Evolutionary conservation across 352 stramenopile species (phyloP), one percentile per base, ranked within the genome.

Genomic region (Thalassiosira hispida): DNA sequence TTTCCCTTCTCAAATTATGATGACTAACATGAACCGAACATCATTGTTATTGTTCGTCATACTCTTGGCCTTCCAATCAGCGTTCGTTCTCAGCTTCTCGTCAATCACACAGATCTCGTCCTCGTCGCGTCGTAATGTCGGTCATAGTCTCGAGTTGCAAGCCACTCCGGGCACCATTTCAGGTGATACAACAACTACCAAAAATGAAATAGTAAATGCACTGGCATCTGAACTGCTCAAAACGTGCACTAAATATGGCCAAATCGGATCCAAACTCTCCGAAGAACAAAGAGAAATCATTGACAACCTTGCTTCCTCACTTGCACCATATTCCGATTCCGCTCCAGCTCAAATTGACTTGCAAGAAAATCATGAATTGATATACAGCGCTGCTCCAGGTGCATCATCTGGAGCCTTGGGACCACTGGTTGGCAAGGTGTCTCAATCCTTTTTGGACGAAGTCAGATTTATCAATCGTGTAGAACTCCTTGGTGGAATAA

Each of bases 401-500:
- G 53, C 51, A 64, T 80, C 72, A 0, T 75, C 62, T 2, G 72
- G 72, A 49, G 72, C 72, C n/a, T 44, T 80, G 12, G 72, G 72
- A 14, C 72, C 72, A 14, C 44, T 80, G 14, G 51, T 64, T 2
- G 72, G 72, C 12, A 69, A 67, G 40, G 72, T 80, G 31, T 66
- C 52, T 3, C 72, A 80, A 60, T 69, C 55, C 7, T 80, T 80
- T 46, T 9, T 80, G 0, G 52, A 80, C 23, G 72, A 74, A 29
- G 44, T 51, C 0, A 69, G 42, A 16, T 73, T 75, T 51, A 73
- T 75, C 49, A 80, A 80, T 18, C 49, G 62, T 20, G 72, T 80
- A 18, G 62, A 75, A 59, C 62, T 80, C 16, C 52, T 71, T 7
- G 22, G 51, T 65, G 72, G 72, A 38, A 20, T 63, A n/a, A 22